Base-by-base conservation (phyloP, 2,329 filamentous ascomycete genomes). In the Colletotrichum melonis region DNA sequence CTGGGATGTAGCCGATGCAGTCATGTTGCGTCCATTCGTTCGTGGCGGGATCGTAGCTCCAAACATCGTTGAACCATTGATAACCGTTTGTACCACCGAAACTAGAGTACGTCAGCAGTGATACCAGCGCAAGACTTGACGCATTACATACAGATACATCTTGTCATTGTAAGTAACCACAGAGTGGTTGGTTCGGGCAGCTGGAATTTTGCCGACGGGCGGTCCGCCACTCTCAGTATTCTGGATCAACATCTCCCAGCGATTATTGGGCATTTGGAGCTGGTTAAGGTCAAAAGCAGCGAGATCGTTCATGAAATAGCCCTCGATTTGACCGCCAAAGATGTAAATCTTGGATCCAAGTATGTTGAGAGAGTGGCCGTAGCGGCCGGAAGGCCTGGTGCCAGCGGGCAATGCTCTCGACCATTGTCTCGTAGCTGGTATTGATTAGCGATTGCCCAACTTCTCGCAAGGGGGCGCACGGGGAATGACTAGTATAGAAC, bases 41-140 rank as follows among this genome's bases (percentile, higher is more conserved):
- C 58, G 90, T 86, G 68, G 91, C 88, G 8, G 95, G 94, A 78
- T 98, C 96, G 81, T 97, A 99, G 65, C 92, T 94, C 97, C 97
- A 99, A 60, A 99, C 97, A 81, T 99, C 97, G 82, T 98, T 99
- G 86, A 98, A 99, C 97, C 97, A 99, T 79, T 94, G 92, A 69
- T 95, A 91, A 54, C 97, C 97, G 80, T 99, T 98, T 2, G 97
- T 99, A 75, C 97, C 97, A 77, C 97, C 97, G 81, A 99, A 99
- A n/a, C 94, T 97, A 77, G 30, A 28, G 78, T 78, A 77, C 28
- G 11, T 49, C 22, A 66, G 35, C 26, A 59, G 55, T 46, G 28
- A 12, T 30, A 14, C 58, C n/a, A n/a, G 5, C 38, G 8, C 32
- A 12, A 9, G 56, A 42, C 60, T 46, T 46, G 55, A 12, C 24